These are phyloP conservation scores for Carex pumila DNA, from an alignment of 176 grass and related monocot genomes.

Conservation along the genomic window DNA sequence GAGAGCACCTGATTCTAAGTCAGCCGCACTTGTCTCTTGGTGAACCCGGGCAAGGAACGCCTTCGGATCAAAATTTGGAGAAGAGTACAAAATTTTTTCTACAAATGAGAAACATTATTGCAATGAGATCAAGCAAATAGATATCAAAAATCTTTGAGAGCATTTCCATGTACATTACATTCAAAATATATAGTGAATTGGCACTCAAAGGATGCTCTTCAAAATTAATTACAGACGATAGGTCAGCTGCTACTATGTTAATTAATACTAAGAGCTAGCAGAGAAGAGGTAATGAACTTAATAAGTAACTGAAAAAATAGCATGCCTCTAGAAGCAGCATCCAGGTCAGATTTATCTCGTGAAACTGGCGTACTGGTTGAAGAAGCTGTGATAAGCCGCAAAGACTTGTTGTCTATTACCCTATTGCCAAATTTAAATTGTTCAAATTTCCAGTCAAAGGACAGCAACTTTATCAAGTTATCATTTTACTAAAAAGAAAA, in stretches of 20 bases:
- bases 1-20: conserved; percentile 91
- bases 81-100: conserved; percentile 97
- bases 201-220: neutral
- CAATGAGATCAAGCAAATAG: neutral
- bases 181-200: neutral
- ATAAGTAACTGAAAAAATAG: conserved; percentile 20
- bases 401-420: conserved; percentile 92
- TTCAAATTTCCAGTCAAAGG: conserved; percentile 16
- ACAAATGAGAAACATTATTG: conserved; percentile 22
- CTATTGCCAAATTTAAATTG: conserved; percentile 39
- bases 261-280: neutral
- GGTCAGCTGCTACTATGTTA: neutral
- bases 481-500: conserved; percentile 17
- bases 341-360: conserved; percentile 78
- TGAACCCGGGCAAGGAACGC: conserved; percentile 86
- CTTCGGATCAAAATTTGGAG: conserved; percentile 93
- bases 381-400: conserved; percentile 77
- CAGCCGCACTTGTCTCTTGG: conserved; percentile 90
- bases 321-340: conserved; percentile 81
- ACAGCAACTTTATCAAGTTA: neutral
- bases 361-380: conserved; percentile 86
- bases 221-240: neutral
- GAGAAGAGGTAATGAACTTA: neutral
- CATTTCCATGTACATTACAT: neutral
- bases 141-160: neutral